Evolutionary conservation across 371 early-diverging fungal species (phyloP), one percentile per base, ranked within the genome.

Genomic region (Batrachochytrium dendrobatidis): DNA sequence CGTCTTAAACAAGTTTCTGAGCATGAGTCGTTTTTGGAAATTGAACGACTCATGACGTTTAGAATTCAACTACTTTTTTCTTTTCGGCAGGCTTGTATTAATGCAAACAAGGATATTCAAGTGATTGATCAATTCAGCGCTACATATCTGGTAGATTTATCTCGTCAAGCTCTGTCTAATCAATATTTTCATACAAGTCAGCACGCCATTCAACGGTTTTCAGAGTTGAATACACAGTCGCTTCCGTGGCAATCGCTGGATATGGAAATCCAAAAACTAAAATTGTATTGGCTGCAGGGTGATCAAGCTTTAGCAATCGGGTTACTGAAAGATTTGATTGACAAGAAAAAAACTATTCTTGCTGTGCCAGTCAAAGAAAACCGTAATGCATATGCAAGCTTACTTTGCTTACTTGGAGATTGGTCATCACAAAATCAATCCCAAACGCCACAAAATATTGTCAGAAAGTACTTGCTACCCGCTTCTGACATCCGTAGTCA

Each of bases 281-380:
- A 69, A 46, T 54, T 64, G 3, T 52, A 65, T 15, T 71, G 68
- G 72, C 22, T 39, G 1, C 65, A 68, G 33, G 67, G 62, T n/a
- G 59, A 66, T 44, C 55, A 59, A 29, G 44, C 51, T 5, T 45
- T 69, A 3, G 70, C 71, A 0, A 51, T 69, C 31, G 48, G 62
- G 34, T 53, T 55, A 35, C 60, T 71, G 8, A 64, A 71, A 49
- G 28, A 25, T 4, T 20, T 55, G 1, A 28, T 62, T 22, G 48
- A 20, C 20, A 30, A n/a, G 17, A 29, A 18, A 18, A 52, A 28
- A n/a, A 24, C 10, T 53, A 54, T 39, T n/a, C n/a, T 39, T n/a
- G n/a, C 12, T 12, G 39, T 15, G 39, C 39, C 39, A n/a, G 15
- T 12, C 39, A n/a, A 15, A 15, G 39, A 39, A 39, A 15, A 12